Base-by-base conservation (phyloP, 169 alveolate genomes). In the Toxoplasma gondii region DNA sequence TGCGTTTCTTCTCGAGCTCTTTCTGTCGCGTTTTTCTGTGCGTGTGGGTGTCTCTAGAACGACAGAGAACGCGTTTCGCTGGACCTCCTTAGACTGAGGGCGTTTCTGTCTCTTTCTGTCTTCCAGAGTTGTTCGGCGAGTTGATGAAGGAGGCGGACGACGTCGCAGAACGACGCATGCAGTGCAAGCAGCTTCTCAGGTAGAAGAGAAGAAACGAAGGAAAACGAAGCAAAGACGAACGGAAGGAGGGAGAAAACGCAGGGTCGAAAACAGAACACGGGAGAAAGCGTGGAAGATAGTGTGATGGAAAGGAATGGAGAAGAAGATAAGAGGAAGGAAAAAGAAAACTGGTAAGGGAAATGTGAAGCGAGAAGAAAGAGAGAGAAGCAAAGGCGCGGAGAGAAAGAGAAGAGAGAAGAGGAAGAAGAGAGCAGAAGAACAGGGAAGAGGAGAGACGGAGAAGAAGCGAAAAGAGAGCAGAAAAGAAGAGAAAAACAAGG, bases 101-200 rank as follows among this genome's bases (percentile, higher is more conserved):
- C n/a, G n/a, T n/a, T 53, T 9, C 19, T 53, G 19, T 34, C 27
- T 70, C 83, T 34, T 70, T 70, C 83, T 38, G 39, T 58, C 49
- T 34, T 31, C 74, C 94, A 88, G 96, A 94, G 87, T 95, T 94
- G 44, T 94, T 94, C 81, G 87, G 91, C 69, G 95, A 94, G 84
- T 93, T 94, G 84, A 91, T 94, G 92, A 92, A 81, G 91, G 96
- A 94, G 91, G 96, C 95, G 41, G 94, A 88, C 36, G 96, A 94
- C 78, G 92, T 94, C 74, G 38, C 88, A 31, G 95, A 92, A 31
- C 64, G 93, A 44, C 90, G 96, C 45, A 70, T 70, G 53, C 95
- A 80, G 24, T 92, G 96, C 93, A 92, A 88, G 81, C 94, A 87
- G 80, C 80, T 83, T 16, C 45, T 92, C 39, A 84, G 81, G 95